Base-by-base conservation (phyloP, 441 rosid species). In the Viola pubescens region DNA sequence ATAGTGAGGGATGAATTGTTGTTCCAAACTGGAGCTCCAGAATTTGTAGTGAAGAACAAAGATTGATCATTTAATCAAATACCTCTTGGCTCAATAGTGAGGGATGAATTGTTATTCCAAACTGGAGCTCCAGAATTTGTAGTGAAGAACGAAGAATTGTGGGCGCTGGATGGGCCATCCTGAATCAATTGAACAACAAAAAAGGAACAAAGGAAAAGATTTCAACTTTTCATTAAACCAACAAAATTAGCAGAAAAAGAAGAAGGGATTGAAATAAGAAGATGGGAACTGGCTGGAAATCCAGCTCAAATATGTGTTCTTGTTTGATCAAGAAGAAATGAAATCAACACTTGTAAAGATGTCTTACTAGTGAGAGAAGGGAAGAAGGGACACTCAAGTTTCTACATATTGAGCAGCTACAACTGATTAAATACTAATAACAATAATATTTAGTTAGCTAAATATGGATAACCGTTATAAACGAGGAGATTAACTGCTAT, bases 61-160 rank as follows among this genome's bases (percentile, higher is more conserved):
- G 9, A 0, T 46, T 0, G 1, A 9, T 46, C 9, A 37, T 10
- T 40, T 10, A 7, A 7, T 14, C 16, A 7, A 38, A 8, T 81
- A 86, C 98, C 98, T 83, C 98, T 79, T 14, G 89, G 56, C 46
- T 96, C 98, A 60, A 91, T 84, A 47, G 98, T 89, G 73, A 87
- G 79, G 47, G 96, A 83, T 3, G 85, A 77, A 77, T 74, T 80
- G 70, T 91, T 86, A 86, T 91, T 91, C 71, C 82, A 88, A 19
- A 91, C 96, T 0, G 98, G 98, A 63, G 81, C 69, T 37, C 98
- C 98, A 37, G 91, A 81, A 68, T 87, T 91, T 19, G 95, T 83
- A n/a, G 98, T 87, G 73, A 75, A 86, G 79, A 81, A 87, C 7
- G 82, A 78, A 9, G 96, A 54, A 70, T 82, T 78, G 79, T 65